Conservation (phyloP, 805 yeast species). For the Candida maesae region DNA sequence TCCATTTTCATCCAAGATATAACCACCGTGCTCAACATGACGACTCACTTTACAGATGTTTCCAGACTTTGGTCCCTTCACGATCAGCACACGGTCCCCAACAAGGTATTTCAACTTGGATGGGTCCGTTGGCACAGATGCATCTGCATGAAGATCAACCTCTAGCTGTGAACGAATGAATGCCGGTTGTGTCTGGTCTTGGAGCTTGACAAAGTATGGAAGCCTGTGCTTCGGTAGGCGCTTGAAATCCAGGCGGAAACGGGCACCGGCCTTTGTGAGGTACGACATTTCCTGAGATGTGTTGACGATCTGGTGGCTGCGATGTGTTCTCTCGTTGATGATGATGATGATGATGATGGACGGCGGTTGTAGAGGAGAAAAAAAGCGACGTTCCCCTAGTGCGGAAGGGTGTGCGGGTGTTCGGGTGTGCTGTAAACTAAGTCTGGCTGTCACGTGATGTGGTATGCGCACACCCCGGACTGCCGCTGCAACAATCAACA, state of each 20-base stretch:
- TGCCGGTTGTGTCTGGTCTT: slow-evolving; percentile 31
- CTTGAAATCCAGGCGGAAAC: slow-evolving; percentile 31
- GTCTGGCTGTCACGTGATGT: too few relatives aligned
- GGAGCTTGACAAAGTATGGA: slow-evolving; percentile 29
- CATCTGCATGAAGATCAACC: slow-evolving; percentile 29
- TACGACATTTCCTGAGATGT: too few relatives aligned
- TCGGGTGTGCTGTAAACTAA: too few relatives aligned
- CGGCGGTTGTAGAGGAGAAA: too few relatives aligned
- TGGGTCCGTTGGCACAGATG: slow-evolving; percentile 38
- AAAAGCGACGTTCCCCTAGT: too few relatives aligned
- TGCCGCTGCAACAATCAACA: too few relatives aligned
- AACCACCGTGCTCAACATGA: slow-evolving; percentile 58
- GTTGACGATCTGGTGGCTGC: too few relatives aligned
- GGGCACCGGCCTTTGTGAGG: slow-evolving; percentile 35
- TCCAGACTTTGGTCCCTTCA: slow-evolving; percentile 71
- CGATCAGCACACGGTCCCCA: slow-evolving; percentile 75
- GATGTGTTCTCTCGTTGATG: neutral
- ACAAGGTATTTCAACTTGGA: slow-evolving; percentile 59
- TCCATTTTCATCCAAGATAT: slow-evolving; percentile 63
- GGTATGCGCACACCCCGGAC: neutral
- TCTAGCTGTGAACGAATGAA: slow-evolving; percentile 33
- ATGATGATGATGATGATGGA: too few relatives aligned
- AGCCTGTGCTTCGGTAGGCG: slow-evolving; percentile 30
- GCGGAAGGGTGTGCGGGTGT: too few relatives aligned
- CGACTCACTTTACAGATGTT: slow-evolving; percentile 63